phyloP scores from a whole-genome alignment of 2,329 filamentous ascomycete species.

The Aureobasidium sp. region DNA sequence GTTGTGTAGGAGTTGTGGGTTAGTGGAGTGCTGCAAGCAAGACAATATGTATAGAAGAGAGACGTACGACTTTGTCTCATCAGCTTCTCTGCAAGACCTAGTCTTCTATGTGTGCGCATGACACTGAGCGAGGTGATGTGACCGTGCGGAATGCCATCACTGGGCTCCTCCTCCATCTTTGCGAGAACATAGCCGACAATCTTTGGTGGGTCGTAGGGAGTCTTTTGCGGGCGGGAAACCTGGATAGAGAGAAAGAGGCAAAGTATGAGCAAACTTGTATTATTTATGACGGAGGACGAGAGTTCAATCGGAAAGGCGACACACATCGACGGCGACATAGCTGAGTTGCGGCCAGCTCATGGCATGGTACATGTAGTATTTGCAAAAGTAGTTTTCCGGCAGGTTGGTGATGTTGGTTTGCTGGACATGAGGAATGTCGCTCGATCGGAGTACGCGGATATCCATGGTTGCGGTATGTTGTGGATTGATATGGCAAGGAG shows the following conservation, averaged over 20 bases:
- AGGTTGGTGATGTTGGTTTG: slow-evolving; percentile 98
- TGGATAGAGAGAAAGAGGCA: slow-evolving; percentile 17
- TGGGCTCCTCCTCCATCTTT: slow-evolving; percentile 98
- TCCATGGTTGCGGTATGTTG: slow-evolving; percentile 53
- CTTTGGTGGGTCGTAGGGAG: slow-evolving; percentile 83
- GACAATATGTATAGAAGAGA: background rate
- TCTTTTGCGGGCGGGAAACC: slow-evolving; percentile 67
- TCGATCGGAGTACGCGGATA: slow-evolving; percentile 76
- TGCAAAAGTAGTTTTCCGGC: slow-evolving; percentile 99
- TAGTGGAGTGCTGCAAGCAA: background rate
- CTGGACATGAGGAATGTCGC: slow-evolving; percentile 86
- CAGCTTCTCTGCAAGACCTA: slow-evolving; percentile 92
- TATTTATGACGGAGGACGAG: background rate
- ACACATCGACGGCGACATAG: slow-evolving; percentile 83
- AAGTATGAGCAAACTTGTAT: background rate
- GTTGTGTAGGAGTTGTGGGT: background rate
- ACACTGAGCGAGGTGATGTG: slow-evolving; percentile 94
- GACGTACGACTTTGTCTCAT: slow-evolving; percentile 89
- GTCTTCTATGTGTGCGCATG: slow-evolving; percentile 85
- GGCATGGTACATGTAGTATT: slow-evolving; percentile 99
- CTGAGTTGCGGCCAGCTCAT: slow-evolving; percentile 96
- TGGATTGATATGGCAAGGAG: background rate
- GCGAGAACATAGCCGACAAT: slow-evolving; percentile 99
- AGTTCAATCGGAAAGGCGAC: slow-evolving; percentile 17
- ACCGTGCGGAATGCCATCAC: slow-evolving; percentile 83